A percentile compares a stretch with the other conserved stretches of the same genome.
Evolutionary conservation across 495 filamentous ascomycete species (phyloP).

Genomic region (Apodospora peruviana): DNA sequence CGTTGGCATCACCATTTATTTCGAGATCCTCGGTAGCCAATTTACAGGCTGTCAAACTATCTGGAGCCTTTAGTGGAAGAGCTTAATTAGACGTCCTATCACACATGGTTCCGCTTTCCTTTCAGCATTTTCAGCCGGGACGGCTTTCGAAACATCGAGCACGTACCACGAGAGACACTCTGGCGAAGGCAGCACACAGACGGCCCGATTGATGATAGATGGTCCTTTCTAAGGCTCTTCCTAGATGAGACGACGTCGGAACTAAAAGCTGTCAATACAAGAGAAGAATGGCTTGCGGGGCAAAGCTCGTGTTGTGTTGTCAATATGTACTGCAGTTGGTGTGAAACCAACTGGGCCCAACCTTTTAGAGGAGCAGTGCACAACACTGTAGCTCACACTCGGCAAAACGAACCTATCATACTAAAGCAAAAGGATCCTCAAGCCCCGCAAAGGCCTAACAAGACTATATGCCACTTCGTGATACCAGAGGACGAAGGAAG

Average conservation of each 20-base stretch:
- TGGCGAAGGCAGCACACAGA: conserved; percentile 67
- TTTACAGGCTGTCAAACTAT: conserved; percentile 67
- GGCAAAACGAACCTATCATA: conserved; percentile 65
- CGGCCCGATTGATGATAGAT: conserved; percentile 72
- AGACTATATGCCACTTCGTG: too few species aligned
- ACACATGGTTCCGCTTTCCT: conserved; percentile 62
- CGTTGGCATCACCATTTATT: conserved; percentile 62
- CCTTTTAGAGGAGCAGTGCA: too few species aligned
- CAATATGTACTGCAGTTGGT: too few species aligned
- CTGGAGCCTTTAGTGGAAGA: conserved; percentile 59
- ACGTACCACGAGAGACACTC: conserved; percentile 35
- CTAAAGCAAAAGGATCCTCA: conserved; percentile 48
- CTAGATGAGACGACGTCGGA: conserved; percentile 56
- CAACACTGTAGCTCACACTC: too few species aligned
- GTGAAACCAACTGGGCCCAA: too few species aligned
- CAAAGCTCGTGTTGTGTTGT: too few species aligned
- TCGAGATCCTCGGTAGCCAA: conserved; percentile 62
- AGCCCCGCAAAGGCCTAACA: too few species aligned
- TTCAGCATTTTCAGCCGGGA: conserved; percentile 40
- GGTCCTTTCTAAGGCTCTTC: conserved; percentile 62
- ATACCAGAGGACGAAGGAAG: too few species aligned
- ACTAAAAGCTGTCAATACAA: conserved; percentile 61
- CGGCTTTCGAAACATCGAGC: conserved; percentile 22
- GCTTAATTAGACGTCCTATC: conserved; percentile 64
- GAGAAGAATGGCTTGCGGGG: conserved; percentile 63